Base-by-base conservation (phyloP, 805 yeast genomes). In the Metschnikowia chrysomelidarum region DNA sequence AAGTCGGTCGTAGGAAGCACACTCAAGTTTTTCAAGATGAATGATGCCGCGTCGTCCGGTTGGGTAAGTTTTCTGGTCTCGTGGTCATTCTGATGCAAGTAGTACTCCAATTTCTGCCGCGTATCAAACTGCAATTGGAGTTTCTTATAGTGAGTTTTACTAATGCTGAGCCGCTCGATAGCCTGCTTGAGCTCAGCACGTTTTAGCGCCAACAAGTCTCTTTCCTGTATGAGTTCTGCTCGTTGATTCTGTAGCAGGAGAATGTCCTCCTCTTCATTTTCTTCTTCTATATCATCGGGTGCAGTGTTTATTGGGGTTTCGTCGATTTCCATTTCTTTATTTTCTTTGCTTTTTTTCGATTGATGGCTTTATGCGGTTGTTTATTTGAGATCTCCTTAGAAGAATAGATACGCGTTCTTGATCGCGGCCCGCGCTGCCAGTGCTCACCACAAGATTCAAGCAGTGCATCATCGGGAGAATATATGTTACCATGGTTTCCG, bases 401-500 rank as follows among this genome's bases (percentile, higher is more conserved):
- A n/a, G n/a, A n/a, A n/a, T n/a, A n/a, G n/a, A n/a, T n/a, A n/a
- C n/a, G n/a, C n/a, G n/a, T n/a, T n/a, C n/a, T n/a, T n/a, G n/a
- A n/a, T n/a, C n/a, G n/a, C n/a, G n/a, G n/a, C n/a, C n/a, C n/a
- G n/a, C n/a, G n/a, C n/a, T n/a, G n/a, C n/a, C n/a, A n/a, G n/a
- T n/a, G n/a, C n/a, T n/a, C n/a, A n/a, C n/a, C n/a, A n/a, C n/a
- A n/a, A n/a, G n/a, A n/a, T n/a, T n/a, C n/a, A n/a, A n/a, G n/a
- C n/a, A n/a, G n/a, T n/a, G n/a, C n/a, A n/a, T n/a, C n/a, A n/a
- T n/a, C n/a, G n/a, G n/a, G 18, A 15, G 16, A 20, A 21, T 22
- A 11, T 3, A 6, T 11, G 25, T 19, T 19, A 12, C 16, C 19
- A 74, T 76, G 82, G 80, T 76, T 17, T 73, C 80, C n/a, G 70